Evolutionary conservation across 805 yeast species (phyloP).

Genomic region (Schwanniomyces polymorphus): DNA sequence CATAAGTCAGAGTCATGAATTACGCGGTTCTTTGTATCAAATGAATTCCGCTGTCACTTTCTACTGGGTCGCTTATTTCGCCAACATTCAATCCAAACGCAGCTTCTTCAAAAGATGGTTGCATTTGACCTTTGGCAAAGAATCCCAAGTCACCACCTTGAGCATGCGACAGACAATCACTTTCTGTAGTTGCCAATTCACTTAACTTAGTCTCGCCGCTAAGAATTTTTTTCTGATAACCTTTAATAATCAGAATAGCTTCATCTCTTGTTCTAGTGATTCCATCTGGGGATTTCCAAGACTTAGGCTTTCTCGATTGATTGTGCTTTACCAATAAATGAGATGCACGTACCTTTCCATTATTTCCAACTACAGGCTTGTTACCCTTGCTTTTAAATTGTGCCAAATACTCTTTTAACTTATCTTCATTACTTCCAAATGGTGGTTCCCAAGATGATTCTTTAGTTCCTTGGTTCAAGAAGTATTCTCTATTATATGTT

Average conservation of each 20-base stretch:
- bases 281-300: slow-evolving; percentile 76
- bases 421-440: slow-evolving; percentile 66
- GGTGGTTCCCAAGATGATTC: slow-evolving; percentile 94
- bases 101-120: slow-evolving; percentile 88
- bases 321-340: slow-evolving; percentile 83
- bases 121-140: slow-evolving; percentile 92
- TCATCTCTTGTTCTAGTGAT: slow-evolving; percentile 83
- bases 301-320: slow-evolving; percentile 84
- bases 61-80: slow-evolving; percentile 79
- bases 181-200: slow-evolving; percentile 76
- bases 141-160: slow-evolving; percentile 91
- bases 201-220: slow-evolving; percentile 66
- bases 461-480: slow-evolving; percentile 63
- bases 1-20: neutral
- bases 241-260: slow-evolving; percentile 64
- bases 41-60: slow-evolving; percentile 89
- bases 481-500: slow-evolving; percentile 84
- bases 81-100: slow-evolving; percentile 81
- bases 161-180: slow-evolving; percentile 85
- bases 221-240: slow-evolving; percentile 56
- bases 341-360: slow-evolving; percentile 69
- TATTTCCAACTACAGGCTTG: slow-evolving; percentile 44
- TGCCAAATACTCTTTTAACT: slow-evolving; percentile 57
- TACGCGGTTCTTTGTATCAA: slow-evolving; percentile 81
- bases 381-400: slow-evolving; percentile 32